Evolutionary conservation across 148 eudicot species (phyloP).

Genomic region (Rhododendron williamsianum): DNA sequence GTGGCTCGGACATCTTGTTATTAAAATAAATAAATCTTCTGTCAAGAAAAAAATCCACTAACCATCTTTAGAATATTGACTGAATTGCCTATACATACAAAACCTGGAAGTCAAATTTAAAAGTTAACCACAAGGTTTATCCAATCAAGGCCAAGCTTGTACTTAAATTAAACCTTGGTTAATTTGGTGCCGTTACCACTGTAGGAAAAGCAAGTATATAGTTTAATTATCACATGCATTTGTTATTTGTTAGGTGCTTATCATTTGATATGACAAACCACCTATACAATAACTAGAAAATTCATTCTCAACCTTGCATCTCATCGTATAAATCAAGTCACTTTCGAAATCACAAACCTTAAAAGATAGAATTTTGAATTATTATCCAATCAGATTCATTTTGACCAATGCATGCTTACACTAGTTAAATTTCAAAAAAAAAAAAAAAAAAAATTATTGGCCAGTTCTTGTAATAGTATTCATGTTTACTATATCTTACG

Average conservation of each 20-base stretch:
- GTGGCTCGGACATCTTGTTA: background rate
- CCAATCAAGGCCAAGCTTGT: background rate
- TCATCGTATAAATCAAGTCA: background rate
- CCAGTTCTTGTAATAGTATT: too few relatives aligned
- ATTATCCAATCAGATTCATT: background rate
- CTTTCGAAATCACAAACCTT: background rate
- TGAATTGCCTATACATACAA: background rate
- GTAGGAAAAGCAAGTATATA: background rate
- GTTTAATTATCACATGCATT: background rate
- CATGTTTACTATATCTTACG: too few relatives aligned
- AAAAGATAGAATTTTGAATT: too few relatives aligned
- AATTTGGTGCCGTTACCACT: background rate
- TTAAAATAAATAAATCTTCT: background rate
- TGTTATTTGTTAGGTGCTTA: background rate
- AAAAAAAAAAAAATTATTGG: too few relatives aligned
- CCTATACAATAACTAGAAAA: background rate
- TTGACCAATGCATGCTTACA: too few relatives aligned
- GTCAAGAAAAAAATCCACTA: background rate
- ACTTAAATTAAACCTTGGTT: background rate
- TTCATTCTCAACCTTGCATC: too few relatives aligned
- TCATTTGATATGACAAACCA: background rate
- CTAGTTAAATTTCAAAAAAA: too few relatives aligned
- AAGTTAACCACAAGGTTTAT: background rate
- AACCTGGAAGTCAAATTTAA: background rate
- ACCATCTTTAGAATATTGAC: background rate